Evolutionary conservation across 2,329 filamentous ascomycete genomes (phyloP), one percentile per base, ranked within the genome.

Genomic region (Neocatenulostroma microsporum): DNA sequence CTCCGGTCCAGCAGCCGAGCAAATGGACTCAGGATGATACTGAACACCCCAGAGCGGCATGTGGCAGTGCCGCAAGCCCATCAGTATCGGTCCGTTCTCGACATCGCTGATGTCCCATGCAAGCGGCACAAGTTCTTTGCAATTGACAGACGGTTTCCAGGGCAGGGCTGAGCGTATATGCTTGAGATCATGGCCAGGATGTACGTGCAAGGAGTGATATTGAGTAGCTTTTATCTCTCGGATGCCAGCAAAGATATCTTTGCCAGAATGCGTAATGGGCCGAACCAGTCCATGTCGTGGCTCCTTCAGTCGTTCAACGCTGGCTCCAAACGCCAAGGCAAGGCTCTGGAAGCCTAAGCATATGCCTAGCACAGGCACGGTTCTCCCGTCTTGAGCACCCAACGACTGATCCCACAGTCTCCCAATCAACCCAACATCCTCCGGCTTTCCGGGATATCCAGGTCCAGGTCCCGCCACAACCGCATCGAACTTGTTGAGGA

Each of bases 391-490:
- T n/a, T n/a, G n/a, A n/a, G n/a, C n/a, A n/a, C n/a, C n/a, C 9
- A 79, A 45, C 12, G 78, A 59, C 3, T 69, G 62, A 2, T 73
- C 69, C 86, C 88, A 96, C 4, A 96, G 68, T 44, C 78, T 65
- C 37, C 69, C 71, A 66, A 94, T 91, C 27, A 91, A 70, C 8
- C 91, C 91, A 24, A 94, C 78, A 60, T 96, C 89, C n/a, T 67
- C 64, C 6, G 74, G 61, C 40, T 76, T 73, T 30, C 72, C 72
- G 1, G 89, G 86, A 53, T 84, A 78, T 8, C 91, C 91, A 1
- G 91, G 91, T 0, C 91, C 91, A 1, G 91, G 91, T 0, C 91
- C 89, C 46, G 86, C 84, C 33, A 96, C 82, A 15, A 95, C 78
- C 26, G 86, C 91, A 60, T 89, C 81, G 57, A 88, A 94, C 27